Base-by-base conservation (phyloP, 176 grass and related monocot species). In the Oryza glumipatula region DNA sequence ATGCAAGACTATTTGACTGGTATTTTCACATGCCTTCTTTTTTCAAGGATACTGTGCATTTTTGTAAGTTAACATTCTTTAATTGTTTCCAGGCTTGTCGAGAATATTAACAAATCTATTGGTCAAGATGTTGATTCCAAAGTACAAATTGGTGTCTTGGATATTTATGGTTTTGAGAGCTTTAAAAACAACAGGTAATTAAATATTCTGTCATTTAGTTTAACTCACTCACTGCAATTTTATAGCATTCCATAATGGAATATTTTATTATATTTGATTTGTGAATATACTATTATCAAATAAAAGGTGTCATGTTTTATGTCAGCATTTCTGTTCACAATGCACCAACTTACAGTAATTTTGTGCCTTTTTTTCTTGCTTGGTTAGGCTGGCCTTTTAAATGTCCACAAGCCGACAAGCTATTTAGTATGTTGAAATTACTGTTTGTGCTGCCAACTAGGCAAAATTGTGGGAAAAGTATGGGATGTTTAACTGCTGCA, bases 81-180 rank as follows among this genome's bases (percentile, higher is more conserved):
- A 16, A 41, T 32, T 64, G 67, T 67, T 83, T 94, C 46, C 80
- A 98, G 96, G 96, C 96, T 98, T 75, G 96, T 98, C 22, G 93
- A 95, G 74, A 98, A 94, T 84, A 94, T 98, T 84, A 98, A 98
- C 83, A 98, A 98, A 83, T 98, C 96, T 51, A 92, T 98, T 78
- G 96, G 96, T 70, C 96, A 98, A 87, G 96, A 98, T 88, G 64
- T 83, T 35, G 83, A 92, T 92, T 98, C 96, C 14, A 95, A 92
- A 80, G 83, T 94, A 74, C 96, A 98, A 81, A 98, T 98, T 46
- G 96, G 96, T 85, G 96, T 98, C 76, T 83, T 98, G 89, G 96
- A 98, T 88, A 98, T 98, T 80, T 98, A 98, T 36, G 96, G 96
- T 75, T 98, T 98, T 76, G 96, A 98, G 82, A 95, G 96, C 88